Evolutionary conservation across 768 basidiomycete species (phyloP).

Genomic region (Xanthoconium stramineum): DNA sequence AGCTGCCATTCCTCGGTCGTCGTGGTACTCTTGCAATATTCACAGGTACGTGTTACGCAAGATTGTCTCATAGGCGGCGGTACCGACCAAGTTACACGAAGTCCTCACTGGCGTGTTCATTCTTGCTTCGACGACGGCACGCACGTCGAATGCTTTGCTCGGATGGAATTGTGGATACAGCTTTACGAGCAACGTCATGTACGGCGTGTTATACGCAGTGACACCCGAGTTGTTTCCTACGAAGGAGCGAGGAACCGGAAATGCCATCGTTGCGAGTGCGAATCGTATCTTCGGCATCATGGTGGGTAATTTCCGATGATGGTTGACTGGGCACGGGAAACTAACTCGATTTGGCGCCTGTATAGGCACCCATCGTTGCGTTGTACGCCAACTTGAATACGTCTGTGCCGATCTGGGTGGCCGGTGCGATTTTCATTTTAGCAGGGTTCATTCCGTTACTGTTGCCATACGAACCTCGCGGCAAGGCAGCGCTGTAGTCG

Average conservation of each 20-base stretch:
- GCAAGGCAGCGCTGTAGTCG: conserved; percentile 47
- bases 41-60: conserved; percentile 34
- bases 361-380: conserved; percentile 48
- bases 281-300: conserved; percentile 61
- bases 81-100: conserved; percentile 8
- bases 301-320: conserved; percentile 28
- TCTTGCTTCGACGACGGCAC: conserved; percentile 54
- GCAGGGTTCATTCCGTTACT: conserved; percentile 47
- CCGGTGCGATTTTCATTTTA: conserved; percentile 50
- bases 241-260: conserved; percentile 53
- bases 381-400: conserved; percentile 46
- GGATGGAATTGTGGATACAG: conserved; percentile 60
- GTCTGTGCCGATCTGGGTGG: conserved; percentile 52
- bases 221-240: conserved; percentile 55
- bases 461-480: conserved; percentile 56
- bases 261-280: conserved; percentile 48
- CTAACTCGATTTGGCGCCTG: background rate
- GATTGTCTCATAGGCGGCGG: background rate
- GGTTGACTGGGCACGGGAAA: background rate
- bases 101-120: conserved; percentile 57
- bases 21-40: conserved; percentile 52
- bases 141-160: conserved; percentile 48
- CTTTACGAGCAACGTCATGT: conserved; percentile 57
- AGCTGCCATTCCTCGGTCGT: conserved; percentile 48
- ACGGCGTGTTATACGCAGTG: conserved; percentile 43